Percentiles rank a stretch among this genome's conserved stretches.
These are phyloP conservation scores for Sporobolomyces pararoseus DNA, from an alignment of 768 basidiomycete genomes.

Conservation along the genomic window DNA sequence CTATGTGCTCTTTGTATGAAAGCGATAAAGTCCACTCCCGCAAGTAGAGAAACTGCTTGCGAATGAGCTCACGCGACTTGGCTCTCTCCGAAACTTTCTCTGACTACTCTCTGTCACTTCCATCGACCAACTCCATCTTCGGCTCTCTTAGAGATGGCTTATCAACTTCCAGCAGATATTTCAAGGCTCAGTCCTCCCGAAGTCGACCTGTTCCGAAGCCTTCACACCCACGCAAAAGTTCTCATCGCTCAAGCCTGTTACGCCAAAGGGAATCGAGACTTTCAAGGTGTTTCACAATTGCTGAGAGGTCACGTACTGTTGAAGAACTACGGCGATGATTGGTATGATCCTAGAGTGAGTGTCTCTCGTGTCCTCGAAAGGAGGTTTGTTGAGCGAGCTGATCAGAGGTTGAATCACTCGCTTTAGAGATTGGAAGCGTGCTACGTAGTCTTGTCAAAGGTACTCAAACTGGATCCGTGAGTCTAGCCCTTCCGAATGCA, in stretches of 20 bases:
- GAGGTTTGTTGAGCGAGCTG: not conserved
- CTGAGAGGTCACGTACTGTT: constrained; percentile 27
- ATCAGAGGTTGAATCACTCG: not conserved
- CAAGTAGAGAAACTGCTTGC: too few relatives aligned
- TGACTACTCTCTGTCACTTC: too few relatives aligned
- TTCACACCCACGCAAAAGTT: constrained; percentile 25
- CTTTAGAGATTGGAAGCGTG: not conserved
- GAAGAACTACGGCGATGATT: not conserved
- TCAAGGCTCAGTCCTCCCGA: constrained; percentile 3
- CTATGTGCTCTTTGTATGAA: too few relatives aligned
- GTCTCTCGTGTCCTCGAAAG: too few relatives aligned
- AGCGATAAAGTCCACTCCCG: too few relatives aligned
- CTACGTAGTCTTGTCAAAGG: constrained; percentile 7
- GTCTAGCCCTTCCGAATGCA: not conserved
- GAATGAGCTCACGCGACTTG: not conserved
- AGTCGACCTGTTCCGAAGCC: not conserved
- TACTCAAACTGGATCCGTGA: constrained; percentile 15
- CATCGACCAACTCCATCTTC: not conserved
- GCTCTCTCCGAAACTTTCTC: not conserved
- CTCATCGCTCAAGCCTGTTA: constrained; percentile 35
- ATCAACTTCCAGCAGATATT: not conserved
- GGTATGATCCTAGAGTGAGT: constrained; percentile 29
- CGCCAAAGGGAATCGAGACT: constrained; percentile 18
- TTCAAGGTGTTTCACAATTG: not conserved
- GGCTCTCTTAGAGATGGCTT: not conserved